These are phyloP conservation scores for Fusarium torreyae DNA, from an alignment of 2,329 filamentous ascomycete species.

Conservation along the genomic window DNA sequence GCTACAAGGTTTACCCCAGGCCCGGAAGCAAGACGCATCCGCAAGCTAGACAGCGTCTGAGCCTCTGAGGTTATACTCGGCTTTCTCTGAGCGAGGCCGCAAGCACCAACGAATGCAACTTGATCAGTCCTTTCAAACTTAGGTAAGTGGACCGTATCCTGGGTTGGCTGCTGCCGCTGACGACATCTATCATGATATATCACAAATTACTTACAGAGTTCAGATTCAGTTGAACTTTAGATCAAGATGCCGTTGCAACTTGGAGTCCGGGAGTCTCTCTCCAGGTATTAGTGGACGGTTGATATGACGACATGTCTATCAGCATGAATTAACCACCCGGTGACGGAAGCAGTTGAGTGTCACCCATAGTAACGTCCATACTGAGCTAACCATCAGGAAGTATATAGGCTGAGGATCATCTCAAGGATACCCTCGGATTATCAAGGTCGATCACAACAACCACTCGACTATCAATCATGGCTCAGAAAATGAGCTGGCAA, in stretches of 20 bases:
- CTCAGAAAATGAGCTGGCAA: constrained; percentile 24
- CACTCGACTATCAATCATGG: constrained; percentile 21
- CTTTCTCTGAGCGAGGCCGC: background rate
- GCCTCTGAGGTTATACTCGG: background rate
- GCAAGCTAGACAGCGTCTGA: background rate
- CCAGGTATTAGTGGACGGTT: background rate
- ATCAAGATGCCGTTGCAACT: constrained; percentile 5
- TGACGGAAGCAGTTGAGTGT: background rate
- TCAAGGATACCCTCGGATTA: constrained; percentile 6
- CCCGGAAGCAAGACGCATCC: constrained; percentile 16
- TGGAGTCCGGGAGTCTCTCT: background rate
- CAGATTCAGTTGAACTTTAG: background rate
- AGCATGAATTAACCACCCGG: background rate
- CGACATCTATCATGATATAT: constrained; percentile 1
- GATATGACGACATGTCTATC: constrained; percentile 20
- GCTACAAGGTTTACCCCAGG: constrained; percentile 9
- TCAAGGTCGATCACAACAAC: constrained; percentile 17
- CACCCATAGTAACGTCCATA: too few species aligned
- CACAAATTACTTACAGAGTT: constrained; percentile 3
- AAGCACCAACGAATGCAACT: background rate
- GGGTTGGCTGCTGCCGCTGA: background rate
- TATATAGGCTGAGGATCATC: constrained; percentile 31
- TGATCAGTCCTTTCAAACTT: background rate
- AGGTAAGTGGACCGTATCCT: background rate
- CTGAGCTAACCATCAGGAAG: background rate